Evolutionary conservation across 768 basidiomycete genomes (phyloP).

Genomic region (Gymnopilus dilepis): DNA sequence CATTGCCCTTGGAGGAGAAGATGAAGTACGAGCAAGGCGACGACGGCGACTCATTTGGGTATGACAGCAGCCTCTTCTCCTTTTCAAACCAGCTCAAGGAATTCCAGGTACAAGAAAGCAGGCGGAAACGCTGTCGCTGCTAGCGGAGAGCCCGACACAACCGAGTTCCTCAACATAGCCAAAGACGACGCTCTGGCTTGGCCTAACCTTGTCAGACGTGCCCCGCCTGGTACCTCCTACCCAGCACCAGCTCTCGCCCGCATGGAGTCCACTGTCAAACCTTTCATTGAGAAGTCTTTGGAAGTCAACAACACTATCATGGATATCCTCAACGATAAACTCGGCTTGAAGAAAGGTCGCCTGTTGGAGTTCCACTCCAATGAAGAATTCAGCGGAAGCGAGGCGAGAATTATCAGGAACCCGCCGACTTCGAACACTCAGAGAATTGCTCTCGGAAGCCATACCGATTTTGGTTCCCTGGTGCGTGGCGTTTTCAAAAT

Average conservation of each 20-base stretch:
- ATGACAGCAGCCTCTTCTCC: not conserved
- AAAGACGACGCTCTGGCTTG: slow-evolving; percentile 73
- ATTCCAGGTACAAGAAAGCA: slow-evolving; percentile 59
- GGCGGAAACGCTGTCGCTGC: slow-evolving; percentile 70
- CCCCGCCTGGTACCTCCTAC: slow-evolving; percentile 39
- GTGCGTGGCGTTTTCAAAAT: slow-evolving; percentile 41
- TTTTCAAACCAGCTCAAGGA: too few relatives aligned
- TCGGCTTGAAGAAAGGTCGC: slow-evolving; percentile 56
- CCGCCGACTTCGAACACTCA: slow-evolving; percentile 44
- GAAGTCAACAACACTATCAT: slow-evolving; percentile 59
- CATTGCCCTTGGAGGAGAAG: slow-evolving; percentile 59
- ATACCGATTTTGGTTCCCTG: slow-evolving; percentile 75
- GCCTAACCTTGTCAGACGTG: slow-evolving; percentile 55
- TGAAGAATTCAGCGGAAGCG: slow-evolving; percentile 59
- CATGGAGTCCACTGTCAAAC: slow-evolving; percentile 53
- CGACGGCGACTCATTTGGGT: slow-evolving; percentile 47
- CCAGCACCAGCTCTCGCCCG: slow-evolving; percentile 54
- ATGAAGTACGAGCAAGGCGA: slow-evolving; percentile 65
- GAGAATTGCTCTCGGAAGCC: slow-evolving; percentile 56
- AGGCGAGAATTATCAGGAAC: slow-evolving; percentile 58
- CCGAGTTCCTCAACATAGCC: slow-evolving; percentile 69
- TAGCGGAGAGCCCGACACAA: slow-evolving; percentile 58
- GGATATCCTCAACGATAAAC: slow-evolving; percentile 58
- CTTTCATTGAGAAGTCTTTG: slow-evolving; percentile 63
- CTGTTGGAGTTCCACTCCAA: slow-evolving; percentile 48